phyloP scores from a whole-genome alignment of 1,284 basidiomycete species.

The Meripilus lineatus region DNA sequence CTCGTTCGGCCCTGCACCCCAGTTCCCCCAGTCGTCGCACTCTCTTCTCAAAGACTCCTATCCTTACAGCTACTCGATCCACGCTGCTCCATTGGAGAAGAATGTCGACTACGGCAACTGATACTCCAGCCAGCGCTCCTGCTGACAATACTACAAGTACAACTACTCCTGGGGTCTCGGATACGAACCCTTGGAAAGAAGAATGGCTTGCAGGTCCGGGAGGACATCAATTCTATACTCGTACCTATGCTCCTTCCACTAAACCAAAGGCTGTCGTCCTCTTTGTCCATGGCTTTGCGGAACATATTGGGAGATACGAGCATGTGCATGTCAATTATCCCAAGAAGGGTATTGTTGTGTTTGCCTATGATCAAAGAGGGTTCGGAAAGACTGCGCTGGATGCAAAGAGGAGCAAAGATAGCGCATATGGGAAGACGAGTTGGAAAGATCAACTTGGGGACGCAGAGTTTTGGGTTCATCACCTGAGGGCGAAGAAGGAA shows the following conservation, averaged over 20 bases:
- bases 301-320: slow-evolving; percentile 75
- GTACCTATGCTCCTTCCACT: slow-evolving; percentile 31
- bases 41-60: no score
- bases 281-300: slow-evolving; percentile 83
- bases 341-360: slow-evolving; percentile 56
- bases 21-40: no score
- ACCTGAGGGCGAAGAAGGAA: slow-evolving; percentile 42
- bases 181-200: no score
- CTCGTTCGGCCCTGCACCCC: no score
- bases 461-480: slow-evolving; percentile 60
- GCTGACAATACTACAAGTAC: no score
- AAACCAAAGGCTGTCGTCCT: slow-evolving; percentile 61
- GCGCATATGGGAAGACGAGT: slow-evolving; percentile 65
- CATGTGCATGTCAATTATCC: slow-evolving; percentile 61
- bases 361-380: slow-evolving; percentile 83
- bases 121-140: no score
- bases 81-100: no score
- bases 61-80: no score
- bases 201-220: slow-evolving; percentile 36
- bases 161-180: no score
- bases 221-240: slow-evolving; percentile 40
- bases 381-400: slow-evolving; percentile 79
- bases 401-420: slow-evolving; percentile 37
- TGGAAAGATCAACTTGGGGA: slow-evolving; percentile 68
- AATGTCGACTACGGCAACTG: no score